Base-by-base conservation (phyloP, 192 early-diverging fungal species). In the Oehlia diaphana region DNA sequence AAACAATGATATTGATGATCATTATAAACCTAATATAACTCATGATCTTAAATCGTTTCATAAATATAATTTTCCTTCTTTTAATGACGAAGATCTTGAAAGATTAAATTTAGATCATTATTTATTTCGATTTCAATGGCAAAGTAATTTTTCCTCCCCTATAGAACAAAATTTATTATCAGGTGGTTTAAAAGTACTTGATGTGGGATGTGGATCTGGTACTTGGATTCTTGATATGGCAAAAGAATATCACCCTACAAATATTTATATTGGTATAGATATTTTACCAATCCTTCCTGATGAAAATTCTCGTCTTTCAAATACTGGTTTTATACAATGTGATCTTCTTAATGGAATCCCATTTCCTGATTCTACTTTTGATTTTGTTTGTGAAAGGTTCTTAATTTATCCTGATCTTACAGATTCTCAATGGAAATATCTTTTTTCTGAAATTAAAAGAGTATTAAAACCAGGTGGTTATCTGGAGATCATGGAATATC, bases 391-490 rank as follows among this genome's bases (percentile, higher is more conserved):
- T 37, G 78, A 81, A 44, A 78, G 80, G 58, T 47, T 81, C 16
- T 66, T 83, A 4, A 76, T 81, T 62, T 79, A 76, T 47, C 77
- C 81, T 35, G 10, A 47, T 47, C 61, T 85, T 14, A 42, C 81
- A 8, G 72, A 79, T n/a, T 70, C 31, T 6, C 82, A 85, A 61
- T 80, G 81, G 42, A 76, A 77, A 23, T 75, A 79, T 16, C 77
- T 83, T 19, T 63, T 83, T 19, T 74, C 81, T 63, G 82, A 90
- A 76, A 80, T 86, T 19, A 62, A 82, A 5, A 82, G 89, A 21
- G 85, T 90, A n/a, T 63, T 88, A 28, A 87, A 87, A 67, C 89
- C 89, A 58, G 89, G 86, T 75, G 89, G 89, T 0, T 87, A 81
- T 74, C 63, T 90, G 2, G 87, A 90, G 66, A 81, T 87, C 1